These are phyloP conservation scores for Clarkia xantiana DNA, from an alignment of 345 rosid species.

Conservation along the genomic window DNA sequence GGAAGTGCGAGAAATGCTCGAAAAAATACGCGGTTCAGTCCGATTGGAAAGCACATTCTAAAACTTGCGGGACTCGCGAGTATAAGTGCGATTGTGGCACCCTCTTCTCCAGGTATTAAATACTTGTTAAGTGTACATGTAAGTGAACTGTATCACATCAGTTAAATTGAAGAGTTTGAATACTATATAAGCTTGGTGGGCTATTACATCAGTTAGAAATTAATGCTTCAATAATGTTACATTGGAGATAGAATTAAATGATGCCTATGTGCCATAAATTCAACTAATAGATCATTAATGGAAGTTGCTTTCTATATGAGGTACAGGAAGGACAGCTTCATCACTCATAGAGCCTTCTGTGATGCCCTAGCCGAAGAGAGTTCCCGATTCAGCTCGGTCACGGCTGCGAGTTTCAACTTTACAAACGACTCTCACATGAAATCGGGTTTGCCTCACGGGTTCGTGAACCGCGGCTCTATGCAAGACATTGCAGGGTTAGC, in stretches of 20 bases:
- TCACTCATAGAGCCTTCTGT: slow-evolving; percentile 91
- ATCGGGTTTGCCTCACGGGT: slow-evolving; percentile 37
- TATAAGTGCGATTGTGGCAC: slow-evolving; percentile 93
- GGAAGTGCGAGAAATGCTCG: no score
- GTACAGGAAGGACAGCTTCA: slow-evolving; percentile 85
- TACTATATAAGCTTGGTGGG: no score
- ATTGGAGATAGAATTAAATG: neutral
- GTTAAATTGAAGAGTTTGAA: no score
- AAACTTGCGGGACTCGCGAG: slow-evolving; percentile 93
- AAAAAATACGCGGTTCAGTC: slow-evolving; percentile 95
- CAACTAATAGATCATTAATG: neutral
- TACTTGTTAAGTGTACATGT: no score
- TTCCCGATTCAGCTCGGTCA: slow-evolving; percentile 41
- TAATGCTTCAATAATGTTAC: neutral
- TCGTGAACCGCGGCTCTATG: slow-evolving; percentile 22
- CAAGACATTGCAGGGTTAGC: slow-evolving; percentile 31
- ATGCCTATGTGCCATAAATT: neutral
- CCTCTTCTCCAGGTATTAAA: slow-evolving; percentile 75
- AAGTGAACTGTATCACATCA: no score
- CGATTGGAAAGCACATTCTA: slow-evolving; percentile 95
- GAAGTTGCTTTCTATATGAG: neutral
- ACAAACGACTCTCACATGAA: slow-evolving; percentile 11
- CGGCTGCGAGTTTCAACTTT: slow-evolving; percentile 45
- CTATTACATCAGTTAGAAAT: neutral
- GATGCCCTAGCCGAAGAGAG: slow-evolving; percentile 85